Evolutionary conservation across 2,329 filamentous ascomycete species (phyloP).

Genomic region (Neonectria neomacrospora): DNA sequence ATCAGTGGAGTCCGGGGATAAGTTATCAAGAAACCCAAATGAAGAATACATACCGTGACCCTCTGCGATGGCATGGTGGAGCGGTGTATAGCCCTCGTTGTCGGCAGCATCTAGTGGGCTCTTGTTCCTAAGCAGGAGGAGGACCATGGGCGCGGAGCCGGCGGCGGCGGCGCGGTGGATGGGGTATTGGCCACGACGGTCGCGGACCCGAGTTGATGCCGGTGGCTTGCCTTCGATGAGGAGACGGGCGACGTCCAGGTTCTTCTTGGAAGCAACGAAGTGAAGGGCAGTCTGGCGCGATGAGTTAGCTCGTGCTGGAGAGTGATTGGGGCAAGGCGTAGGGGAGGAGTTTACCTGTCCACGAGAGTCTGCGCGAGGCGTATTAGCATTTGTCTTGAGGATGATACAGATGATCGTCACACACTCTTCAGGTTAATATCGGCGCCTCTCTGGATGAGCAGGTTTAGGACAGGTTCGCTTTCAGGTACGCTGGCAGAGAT

Average conservation of each 20-base stretch:
- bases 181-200: conserved; percentile 88
- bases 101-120: conserved; percentile 90
- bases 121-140: conserved; percentile 77
- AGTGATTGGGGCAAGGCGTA: not conserved
- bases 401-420: conserved; percentile 14
- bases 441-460: conserved; percentile 76
- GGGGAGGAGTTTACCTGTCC: conserved; percentile 63
- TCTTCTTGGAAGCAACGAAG: conserved; percentile 90
- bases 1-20: conserved; percentile 1
- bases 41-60: conserved; percentile 66
- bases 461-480: conserved; percentile 72
- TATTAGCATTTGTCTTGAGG: conserved; percentile 9
- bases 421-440: conserved; percentile 79
- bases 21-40: not conserved
- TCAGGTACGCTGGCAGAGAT: conserved; percentile 82
- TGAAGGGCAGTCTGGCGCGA: conserved; percentile 80
- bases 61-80: conserved; percentile 89
- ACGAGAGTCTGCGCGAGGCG: conserved; percentile 62
- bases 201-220: conserved; percentile 82
- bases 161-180: conserved; percentile 92
- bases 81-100: conserved; percentile 82
- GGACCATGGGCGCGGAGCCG: conserved; percentile 88
- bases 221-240: conserved; percentile 73
- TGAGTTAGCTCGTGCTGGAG: not conserved
- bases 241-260: conserved; percentile 81